Conservation (phyloP, 306 rosid genomes). For the Crataegus laevigata region DNA sequence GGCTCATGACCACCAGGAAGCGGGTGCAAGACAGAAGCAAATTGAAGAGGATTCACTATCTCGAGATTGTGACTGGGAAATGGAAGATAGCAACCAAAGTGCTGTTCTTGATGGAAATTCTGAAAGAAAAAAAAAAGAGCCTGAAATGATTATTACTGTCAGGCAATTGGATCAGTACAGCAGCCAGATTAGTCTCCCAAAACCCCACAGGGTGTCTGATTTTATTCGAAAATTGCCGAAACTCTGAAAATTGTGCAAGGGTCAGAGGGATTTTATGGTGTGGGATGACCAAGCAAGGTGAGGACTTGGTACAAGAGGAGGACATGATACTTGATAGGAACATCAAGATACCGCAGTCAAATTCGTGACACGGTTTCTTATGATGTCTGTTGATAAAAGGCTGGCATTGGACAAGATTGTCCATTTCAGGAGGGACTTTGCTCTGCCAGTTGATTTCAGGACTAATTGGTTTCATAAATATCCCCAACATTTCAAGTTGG, state of each 20-base stretch:
- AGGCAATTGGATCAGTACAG: conserved; percentile 46
- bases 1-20: conserved; percentile 46
- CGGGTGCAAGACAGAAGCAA: conserved; percentile 51
- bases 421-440: conserved; percentile 45
- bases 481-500: conserved; percentile 50
- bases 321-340: conserved; percentile 30
- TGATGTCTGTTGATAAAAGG: conserved; percentile 68
- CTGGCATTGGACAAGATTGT: conserved; percentile 55
- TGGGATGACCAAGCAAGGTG: conserved; percentile 56
- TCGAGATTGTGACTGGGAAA: conserved; percentile 66
- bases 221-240: conserved; percentile 60
- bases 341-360: conserved; percentile 59
- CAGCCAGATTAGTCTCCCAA: conserved; percentile 62
- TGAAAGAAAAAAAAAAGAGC: conserved; percentile 56
- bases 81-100: conserved; percentile 57
- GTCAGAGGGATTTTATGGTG: conserved; percentile 57
- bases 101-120: conserved; percentile 50
- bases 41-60: conserved; percentile 56
- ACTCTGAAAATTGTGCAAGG: conserved; percentile 54
- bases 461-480: conserved; percentile 54
- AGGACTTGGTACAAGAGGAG: conserved; percentile 48
- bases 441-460: conserved; percentile 42
- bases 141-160: conserved; percentile 62
- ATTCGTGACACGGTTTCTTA: conserved; percentile 55
- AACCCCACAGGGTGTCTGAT: conserved; percentile 62